Percentiles rank a stretch among this genome's conserved stretches.
Evolutionary conservation across 2,329 filamentous ascomycete genomes (phyloP).

Genomic region (Venturia oleaginea): DNA sequence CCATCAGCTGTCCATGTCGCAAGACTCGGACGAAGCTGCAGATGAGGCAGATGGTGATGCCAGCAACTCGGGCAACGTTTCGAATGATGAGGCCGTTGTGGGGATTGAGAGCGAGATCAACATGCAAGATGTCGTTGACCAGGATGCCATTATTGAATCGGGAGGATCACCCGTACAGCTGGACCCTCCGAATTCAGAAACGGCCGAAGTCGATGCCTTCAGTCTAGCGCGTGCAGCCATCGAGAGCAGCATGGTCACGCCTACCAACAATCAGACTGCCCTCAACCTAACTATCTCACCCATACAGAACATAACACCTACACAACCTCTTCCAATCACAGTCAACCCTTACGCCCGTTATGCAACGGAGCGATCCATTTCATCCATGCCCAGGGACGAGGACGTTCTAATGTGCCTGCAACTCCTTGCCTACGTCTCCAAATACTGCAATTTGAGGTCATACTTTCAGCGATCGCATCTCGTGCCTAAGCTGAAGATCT

Average conservation of each 20-base stretch:
- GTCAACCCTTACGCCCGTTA: conserved; percentile 69
- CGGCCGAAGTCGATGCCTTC: conserved; percentile 82
- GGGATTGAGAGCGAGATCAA: conserved; percentile 76
- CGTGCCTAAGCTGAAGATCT: conserved; percentile 84
- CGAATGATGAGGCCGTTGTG: conserved; percentile 61
- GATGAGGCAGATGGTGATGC: conserved; percentile 63
- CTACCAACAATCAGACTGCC: conserved; percentile 56
- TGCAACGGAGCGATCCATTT: conserved; percentile 64
- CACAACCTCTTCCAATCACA: conserved; percentile 61
- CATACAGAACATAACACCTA: conserved; percentile 54
- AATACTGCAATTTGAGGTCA: conserved; percentile 90
- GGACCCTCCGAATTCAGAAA: conserved; percentile 69
- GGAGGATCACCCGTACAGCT: conserved; percentile 63
- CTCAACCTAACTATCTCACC: conserved; percentile 65
- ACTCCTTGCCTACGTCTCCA: conserved; percentile 92
- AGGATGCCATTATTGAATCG: conserved; percentile 65
- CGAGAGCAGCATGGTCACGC: conserved; percentile 74
- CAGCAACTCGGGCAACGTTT: conserved; percentile 59
- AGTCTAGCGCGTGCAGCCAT: conserved; percentile 79
- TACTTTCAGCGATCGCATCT: conserved; percentile 95
- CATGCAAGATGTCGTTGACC: conserved; percentile 80
- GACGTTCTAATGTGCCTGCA: conserved; percentile 98
- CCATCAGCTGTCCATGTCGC: conserved; percentile 79
- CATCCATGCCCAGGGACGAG: conserved; percentile 90
- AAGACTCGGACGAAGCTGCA: conserved; percentile 69